Evolutionary conservation across 139 green algal genomes (phyloP).

Genomic region (Ettlia oleoabundans): DNA sequence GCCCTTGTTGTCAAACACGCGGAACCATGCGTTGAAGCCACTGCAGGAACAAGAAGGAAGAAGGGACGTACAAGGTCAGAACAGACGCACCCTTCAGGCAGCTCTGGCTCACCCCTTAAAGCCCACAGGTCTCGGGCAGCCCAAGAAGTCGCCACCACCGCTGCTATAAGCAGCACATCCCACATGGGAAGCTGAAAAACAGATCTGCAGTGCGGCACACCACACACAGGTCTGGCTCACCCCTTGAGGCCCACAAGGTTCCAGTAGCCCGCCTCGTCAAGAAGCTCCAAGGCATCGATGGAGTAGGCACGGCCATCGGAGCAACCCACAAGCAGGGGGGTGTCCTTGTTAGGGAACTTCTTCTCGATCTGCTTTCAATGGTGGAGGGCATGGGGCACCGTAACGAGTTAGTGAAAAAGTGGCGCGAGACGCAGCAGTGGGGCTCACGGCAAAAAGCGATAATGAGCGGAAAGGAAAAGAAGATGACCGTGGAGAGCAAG

Average conservation of each 20-base stretch:
- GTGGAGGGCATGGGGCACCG: neutral
- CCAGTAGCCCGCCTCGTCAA: constrained; percentile 84
- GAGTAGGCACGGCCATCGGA: constrained; percentile 78
- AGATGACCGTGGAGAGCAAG: too few species aligned
- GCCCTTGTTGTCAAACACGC: constrained; percentile 58
- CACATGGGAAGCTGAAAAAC: neutral
- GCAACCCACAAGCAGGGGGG: constrained; percentile 78
- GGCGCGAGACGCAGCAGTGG: too few species aligned
- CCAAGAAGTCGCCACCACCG: too few species aligned
- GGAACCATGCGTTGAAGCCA: constrained; percentile 84
- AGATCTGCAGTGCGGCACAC: neutral
- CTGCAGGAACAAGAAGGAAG: constrained; percentile 45
- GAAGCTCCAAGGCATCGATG: constrained; percentile 77
- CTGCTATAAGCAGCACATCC: too few species aligned
- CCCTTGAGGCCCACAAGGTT: constrained; percentile 73
- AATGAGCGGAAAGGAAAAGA: too few species aligned
- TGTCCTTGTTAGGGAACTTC: constrained; percentile 76
- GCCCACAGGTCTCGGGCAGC: constrained; percentile 75
- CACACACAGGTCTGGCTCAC: neutral
- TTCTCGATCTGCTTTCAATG: constrained; percentile 59
- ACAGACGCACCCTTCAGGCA: too few species aligned
- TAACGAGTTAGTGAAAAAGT: neutral
- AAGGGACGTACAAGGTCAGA: neutral
- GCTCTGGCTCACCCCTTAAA: constrained; percentile 61
- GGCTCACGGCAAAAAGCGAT: too few species aligned